Base-by-base conservation (phyloP, 441 rosid species). In the Lepidium campestre region DNA sequence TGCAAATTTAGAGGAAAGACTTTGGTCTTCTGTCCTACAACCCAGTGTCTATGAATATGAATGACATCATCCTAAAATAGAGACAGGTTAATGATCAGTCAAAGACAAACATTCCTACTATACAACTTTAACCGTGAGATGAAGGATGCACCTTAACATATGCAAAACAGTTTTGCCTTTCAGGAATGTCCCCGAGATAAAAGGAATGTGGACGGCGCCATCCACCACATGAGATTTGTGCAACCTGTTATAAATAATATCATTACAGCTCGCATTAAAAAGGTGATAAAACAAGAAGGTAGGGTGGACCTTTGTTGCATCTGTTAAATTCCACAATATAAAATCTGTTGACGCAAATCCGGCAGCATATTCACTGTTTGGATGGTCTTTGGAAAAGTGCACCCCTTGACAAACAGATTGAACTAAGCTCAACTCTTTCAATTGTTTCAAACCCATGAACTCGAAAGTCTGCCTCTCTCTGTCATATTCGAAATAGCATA, bases 141-240 rank as follows among this genome's bases (percentile, higher is more conserved):
- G 62, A 55, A 10, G 35, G 42, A 67, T 59, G 66, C 72, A 91
- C 99, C 97, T 94, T 94, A 55, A 89, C 94, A 70, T 80, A 87
- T 50, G 97, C 92, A 80, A 94, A 94, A 74, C 96, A 91, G 65
- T 85, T 69, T 78, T 69, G 72, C 77, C 66, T 74, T 70, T 81
- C 97, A 39, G 96, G 97, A 62, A 83, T 66, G 70, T 86, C 84
- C 59, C 99, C 92, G 25, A 89, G 79, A 78, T 85, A 80, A 76
- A 74, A 91, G 72, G 93, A 89, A 77, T 89, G 96, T 44, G 99
- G 99, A 40, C 96, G 99, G 17, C 99, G 88, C 99, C 99, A 94
- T 63, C 97, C 99, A 70, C 99, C 99, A 60, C 99, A 94, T 56
- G 99, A 75, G 77, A 94, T 83, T 83, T 91, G 94, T 75, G 89